A percentile compares a stretch with the other conserved stretches of the same genome.
Conservation (phyloP, 441 rosid genomes). For the Pelargonium citronellum region DNA sequence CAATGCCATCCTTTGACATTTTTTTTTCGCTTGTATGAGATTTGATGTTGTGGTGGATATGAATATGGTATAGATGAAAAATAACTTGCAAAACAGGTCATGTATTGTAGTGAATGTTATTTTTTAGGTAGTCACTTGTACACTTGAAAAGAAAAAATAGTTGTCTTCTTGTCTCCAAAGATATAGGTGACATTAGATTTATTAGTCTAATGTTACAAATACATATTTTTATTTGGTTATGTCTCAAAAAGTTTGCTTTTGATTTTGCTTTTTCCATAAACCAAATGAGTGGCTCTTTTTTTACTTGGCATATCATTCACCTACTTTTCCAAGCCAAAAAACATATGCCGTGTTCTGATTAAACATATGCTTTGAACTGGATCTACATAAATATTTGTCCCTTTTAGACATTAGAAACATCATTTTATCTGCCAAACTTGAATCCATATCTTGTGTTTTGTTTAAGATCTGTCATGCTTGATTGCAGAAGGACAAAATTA, state of each 20-base stretch:
- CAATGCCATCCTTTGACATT: no score
- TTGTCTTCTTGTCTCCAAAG: no score
- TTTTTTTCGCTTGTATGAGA: no score
- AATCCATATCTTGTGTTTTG: not conserved
- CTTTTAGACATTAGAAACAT: not conserved
- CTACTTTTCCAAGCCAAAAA: not conserved
- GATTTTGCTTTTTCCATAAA: not conserved
- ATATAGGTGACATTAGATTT: no score
- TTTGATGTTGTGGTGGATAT: no score
- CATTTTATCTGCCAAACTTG: not conserved
- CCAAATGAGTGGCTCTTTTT: not conserved
- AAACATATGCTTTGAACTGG: not conserved
- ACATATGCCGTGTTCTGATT: not conserved
- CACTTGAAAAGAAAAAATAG: no score
- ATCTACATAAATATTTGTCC: not conserved
- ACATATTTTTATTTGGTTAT: no score
- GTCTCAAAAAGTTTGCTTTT: not conserved
- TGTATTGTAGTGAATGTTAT: no score
- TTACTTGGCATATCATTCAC: not conserved
- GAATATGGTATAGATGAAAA: no score
- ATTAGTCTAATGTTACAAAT: no score
- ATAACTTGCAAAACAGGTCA: no score
- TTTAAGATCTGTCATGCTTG: not conserved
- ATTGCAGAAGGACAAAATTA: not conserved
- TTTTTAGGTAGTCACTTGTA: no score